phyloP scores from a whole-genome alignment of 192 early-diverging fungal species.

The Mortierella claussenii region DNA sequence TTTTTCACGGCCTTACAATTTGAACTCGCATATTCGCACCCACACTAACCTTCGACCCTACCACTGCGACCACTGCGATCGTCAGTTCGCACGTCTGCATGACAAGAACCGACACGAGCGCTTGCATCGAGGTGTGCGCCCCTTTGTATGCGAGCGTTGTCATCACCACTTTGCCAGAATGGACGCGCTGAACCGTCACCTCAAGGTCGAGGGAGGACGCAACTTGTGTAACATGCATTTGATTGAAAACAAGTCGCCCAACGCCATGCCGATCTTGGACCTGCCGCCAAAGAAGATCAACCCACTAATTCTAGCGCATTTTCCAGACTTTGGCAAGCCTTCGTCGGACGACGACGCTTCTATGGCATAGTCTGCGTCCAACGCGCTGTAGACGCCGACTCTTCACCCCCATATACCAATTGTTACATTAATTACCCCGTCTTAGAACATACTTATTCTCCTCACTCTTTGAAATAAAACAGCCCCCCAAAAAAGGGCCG shows the following conservation, averaged over 20 bases:
- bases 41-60: constrained; percentile 82
- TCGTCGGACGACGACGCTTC: constrained; percentile 4
- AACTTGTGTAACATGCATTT: constrained; percentile 46
- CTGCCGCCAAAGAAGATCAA: constrained; percentile 50
- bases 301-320: constrained; percentile 34
- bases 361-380: neutral
- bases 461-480: neutral
- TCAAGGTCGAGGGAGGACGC: constrained; percentile 54
- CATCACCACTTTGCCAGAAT: constrained; percentile 84
- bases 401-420: no score
- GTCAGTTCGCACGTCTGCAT: constrained; percentile 88
- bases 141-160: constrained; percentile 78
- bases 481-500: neutral
- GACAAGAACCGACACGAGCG: constrained; percentile 91
- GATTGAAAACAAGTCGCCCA: constrained; percentile 41
- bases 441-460: no score
- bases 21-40: constrained; percentile 79
- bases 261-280: constrained; percentile 39
- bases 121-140: constrained; percentile 81
- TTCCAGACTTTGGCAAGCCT: constrained; percentile 30
- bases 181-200: constrained; percentile 83
- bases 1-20: constrained; percentile 81
- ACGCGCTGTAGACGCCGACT: no score
- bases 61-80: constrained; percentile 78
- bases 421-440: no score